Conservation (phyloP, 2,329 filamentous ascomycete genomes). For the Aspergillus pseudoviridinutans region DNA sequence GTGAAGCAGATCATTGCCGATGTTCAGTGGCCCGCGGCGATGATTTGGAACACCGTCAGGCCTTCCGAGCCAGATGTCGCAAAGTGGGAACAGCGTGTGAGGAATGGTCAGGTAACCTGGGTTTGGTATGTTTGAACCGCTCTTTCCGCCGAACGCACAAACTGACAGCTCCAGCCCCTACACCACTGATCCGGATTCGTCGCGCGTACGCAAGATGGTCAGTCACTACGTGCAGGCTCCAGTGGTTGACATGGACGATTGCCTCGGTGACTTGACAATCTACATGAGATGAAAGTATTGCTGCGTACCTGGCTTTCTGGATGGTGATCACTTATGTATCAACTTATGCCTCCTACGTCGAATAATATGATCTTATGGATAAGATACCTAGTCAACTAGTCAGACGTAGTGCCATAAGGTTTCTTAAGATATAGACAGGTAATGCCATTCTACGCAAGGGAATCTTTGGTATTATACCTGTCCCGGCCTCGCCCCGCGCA, state of each 20-base stretch:
- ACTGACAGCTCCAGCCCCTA: conserved; percentile 8
- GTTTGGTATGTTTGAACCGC: conserved; percentile 7
- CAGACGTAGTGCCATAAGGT: no score
- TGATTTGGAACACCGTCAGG: conserved; percentile 23
- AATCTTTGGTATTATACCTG: no score
- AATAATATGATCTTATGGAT: not conserved
- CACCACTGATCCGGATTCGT: conserved; percentile 20
- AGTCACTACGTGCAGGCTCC: conserved; percentile 12
- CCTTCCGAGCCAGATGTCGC: conserved; percentile 3
- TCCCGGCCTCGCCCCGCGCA: no score
- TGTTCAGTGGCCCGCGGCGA: conserved; percentile 31
- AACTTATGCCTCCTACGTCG: not conserved
- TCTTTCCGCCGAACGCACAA: not conserved
- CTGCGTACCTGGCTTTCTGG: not conserved
- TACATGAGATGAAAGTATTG: conserved; percentile 10
- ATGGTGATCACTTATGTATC: no score
- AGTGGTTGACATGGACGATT: conserved; percentile 14
- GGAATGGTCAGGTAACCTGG: conserved; percentile 15
- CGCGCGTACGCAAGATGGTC: conserved; percentile 18
- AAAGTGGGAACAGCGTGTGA: conserved; percentile 9
- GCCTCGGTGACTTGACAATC: conserved; percentile 17
- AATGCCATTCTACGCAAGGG: no score
- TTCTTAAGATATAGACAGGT: no score
- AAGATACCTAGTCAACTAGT: no score
- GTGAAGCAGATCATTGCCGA: conserved; percentile 40